Base-by-base conservation (phyloP, 1,284 basidiomycete genomes). In the Apiotrichum brassicae region DNA sequence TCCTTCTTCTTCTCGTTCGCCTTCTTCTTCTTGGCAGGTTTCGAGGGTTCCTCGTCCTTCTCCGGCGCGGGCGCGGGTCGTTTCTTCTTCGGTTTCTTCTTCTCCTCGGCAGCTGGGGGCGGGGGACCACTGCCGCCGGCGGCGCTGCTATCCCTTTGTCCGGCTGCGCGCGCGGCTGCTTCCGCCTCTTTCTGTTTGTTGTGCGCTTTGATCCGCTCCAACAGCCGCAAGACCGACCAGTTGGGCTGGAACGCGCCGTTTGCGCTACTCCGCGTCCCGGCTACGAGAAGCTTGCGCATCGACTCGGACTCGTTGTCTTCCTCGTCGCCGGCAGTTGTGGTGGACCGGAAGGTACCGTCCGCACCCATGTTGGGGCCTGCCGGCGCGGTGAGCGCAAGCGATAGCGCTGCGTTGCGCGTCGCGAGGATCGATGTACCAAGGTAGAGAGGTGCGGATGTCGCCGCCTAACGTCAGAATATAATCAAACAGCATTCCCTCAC, bases 401-500 rank as follows among this genome's bases (percentile, higher is more conserved):
- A 65, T 5, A 71, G 59, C n/a, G 68, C 65, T 23, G 73, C 73
- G 42, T 72, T 69, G 22, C 73, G 66, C 8, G 65, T 59, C 0
- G 71, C 66, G 11, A 71, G 62, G 22, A 73, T 63, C 14, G 70
- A 72, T 0, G 71, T 73, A 20, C 72, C 73, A 33, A 74, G 65
- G 39, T 70, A 71, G 3, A 75, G 61, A 3, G 73, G 73, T 9
- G 73, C 65, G 0, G 71, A 72, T 1, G 71, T 73, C 6, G 72
- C 71, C 11, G 72, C 67, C 72, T 74, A 49, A 1, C 35, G 53
- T 51, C 46, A 54, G n/a, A n/a, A n/a, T n/a, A n/a, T n/a, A n/a
- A n/a, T n/a, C n/a, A n/a, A n/a, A n/a, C n/a, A 51, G 20, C 3
- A 23, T 26, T 13, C 18, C 63, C 72, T 51, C 48, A 72, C 73